phyloP scores from a whole-genome alignment of 2,329 filamentous ascomycete species.

The Diaporthe humulicola region DNA sequence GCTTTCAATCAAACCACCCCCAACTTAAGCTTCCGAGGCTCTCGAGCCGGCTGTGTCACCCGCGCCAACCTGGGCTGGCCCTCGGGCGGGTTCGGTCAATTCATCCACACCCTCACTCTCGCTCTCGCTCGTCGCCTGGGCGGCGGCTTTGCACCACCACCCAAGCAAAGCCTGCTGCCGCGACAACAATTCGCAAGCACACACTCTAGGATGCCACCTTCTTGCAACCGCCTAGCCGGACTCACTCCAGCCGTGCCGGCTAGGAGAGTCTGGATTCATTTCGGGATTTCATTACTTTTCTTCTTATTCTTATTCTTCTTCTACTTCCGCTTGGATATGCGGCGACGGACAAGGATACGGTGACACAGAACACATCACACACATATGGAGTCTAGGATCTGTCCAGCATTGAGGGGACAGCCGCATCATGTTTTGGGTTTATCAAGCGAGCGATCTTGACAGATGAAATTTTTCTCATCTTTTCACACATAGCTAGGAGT shows the following conservation, averaged over 20 bases:
- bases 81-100: not conserved
- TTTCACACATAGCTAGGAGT: slow-evolving; percentile 31
- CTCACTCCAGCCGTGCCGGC: not conserved
- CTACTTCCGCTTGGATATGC: not conserved
- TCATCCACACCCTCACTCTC: not conserved
- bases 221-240: slow-evolving; percentile 7
- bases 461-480: not conserved
- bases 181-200: slow-evolving; percentile 5
- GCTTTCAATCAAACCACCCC: not conserved
- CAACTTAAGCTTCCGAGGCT: slow-evolving; percentile 22
- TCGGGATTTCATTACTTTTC: not conserved
- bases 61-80: slow-evolving; percentile 17
- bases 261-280: not conserved
- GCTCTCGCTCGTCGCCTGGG: not conserved
- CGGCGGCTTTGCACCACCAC: slow-evolving; percentile 9
- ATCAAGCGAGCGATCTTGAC: slow-evolving; percentile 16
- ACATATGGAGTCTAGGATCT: slow-evolving; percentile 7
- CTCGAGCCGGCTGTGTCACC: slow-evolving; percentile 20
- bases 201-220: not conserved
- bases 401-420: not conserved
- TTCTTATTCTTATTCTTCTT: not conserved
- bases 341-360: not conserved
- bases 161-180: not conserved
- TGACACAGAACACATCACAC: slow-evolving; percentile 12
- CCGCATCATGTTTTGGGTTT: slow-evolving; percentile 2